Conservation (phyloP, 2,329 filamentous ascomycete genomes). For the Cryphonectria nitschkei region DNA sequence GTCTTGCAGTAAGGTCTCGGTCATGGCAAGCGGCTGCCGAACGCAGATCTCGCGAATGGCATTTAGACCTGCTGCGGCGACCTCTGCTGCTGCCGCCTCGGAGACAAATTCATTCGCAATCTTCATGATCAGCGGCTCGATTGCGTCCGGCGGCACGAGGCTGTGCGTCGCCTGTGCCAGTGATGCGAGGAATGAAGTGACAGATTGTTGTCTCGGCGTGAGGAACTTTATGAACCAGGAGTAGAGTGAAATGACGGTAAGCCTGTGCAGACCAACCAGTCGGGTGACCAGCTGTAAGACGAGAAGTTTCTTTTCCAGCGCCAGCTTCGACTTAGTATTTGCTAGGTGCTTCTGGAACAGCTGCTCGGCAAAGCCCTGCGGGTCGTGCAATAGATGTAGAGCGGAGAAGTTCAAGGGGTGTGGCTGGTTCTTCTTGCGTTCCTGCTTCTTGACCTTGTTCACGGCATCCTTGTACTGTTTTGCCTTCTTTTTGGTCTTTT, state of each 20-base stretch:
- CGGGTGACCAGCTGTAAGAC: slow-evolving; percentile 89
- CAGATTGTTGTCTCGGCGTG: slow-evolving; percentile 83
- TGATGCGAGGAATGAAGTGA: slow-evolving; percentile 91
- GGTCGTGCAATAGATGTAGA: slow-evolving; percentile 89
- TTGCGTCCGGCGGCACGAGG: slow-evolving; percentile 86
- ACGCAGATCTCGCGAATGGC: slow-evolving; percentile 93
- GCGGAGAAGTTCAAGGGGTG: slow-evolving; percentile 95
- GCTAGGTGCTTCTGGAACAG: slow-evolving; percentile 92
- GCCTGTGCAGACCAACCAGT: slow-evolving; percentile 88
- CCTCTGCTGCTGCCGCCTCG: slow-evolving; percentile 87
- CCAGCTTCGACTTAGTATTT: slow-evolving; percentile 80
- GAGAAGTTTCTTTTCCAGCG: slow-evolving; percentile 86
- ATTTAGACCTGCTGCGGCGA: slow-evolving; percentile 89
- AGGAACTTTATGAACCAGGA: slow-evolving; percentile 96
- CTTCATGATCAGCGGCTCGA: slow-evolving; percentile 90
- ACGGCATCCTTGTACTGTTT: slow-evolving; percentile 80
- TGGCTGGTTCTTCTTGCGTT: slow-evolving; percentile 85
- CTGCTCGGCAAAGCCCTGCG: slow-evolving; percentile 88
- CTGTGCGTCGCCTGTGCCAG: slow-evolving; percentile 90
- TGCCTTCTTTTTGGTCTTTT: slow-evolving; percentile 89
- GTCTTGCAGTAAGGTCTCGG: slow-evolving; percentile 92
- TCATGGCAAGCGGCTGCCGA: slow-evolving; percentile 94
- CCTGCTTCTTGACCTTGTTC: slow-evolving; percentile 78
- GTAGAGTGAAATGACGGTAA: slow-evolving; percentile 88
- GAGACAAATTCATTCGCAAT: slow-evolving; percentile 99